A percentile compares a stretch with the other conserved stretches of the same genome.
Evolutionary conservation across 345 rosid genomes (phyloP).

Genomic region (Ailanthus altissimus): DNA sequence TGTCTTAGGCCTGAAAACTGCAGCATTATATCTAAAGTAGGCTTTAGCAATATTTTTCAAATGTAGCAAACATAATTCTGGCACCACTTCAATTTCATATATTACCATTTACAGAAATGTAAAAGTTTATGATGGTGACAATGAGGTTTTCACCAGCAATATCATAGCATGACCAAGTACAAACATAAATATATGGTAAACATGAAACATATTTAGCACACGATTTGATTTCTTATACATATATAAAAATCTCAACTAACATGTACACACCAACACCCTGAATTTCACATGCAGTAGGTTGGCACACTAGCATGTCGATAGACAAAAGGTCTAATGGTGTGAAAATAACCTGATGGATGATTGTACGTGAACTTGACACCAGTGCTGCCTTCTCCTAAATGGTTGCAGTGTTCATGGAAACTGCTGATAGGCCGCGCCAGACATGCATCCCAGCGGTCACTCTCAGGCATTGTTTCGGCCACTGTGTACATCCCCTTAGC

Average conservation of each 20-base stretch:
- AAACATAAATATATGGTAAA: background rate
- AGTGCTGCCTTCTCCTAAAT: slow-evolving; percentile 48
- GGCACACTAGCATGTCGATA: slow-evolving; percentile 61
- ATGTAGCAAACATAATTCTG: background rate
- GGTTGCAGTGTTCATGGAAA: slow-evolving; percentile 79
- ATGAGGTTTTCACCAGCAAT: background rate
- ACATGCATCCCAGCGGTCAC: slow-evolving; percentile 95
- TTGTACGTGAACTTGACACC: slow-evolving; percentile 82
- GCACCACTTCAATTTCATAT: background rate
- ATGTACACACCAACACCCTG: background rate
- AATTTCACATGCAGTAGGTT: slow-evolving; percentile 54
- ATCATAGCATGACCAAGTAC: background rate
- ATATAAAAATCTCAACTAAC: background rate
- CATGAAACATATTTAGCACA: too few relatives aligned
- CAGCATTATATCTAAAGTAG: background rate
- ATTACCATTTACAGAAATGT: background rate
- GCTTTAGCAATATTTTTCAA: background rate
- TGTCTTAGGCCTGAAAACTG: background rate
- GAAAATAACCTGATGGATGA: slow-evolving; percentile 79
- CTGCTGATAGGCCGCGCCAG: slow-evolving; percentile 86
- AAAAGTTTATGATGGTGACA: background rate
- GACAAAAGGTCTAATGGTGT: slow-evolving; percentile 68
- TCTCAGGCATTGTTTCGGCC: slow-evolving; percentile 96
- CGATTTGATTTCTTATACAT: background rate
- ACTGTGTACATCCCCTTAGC: slow-evolving; percentile 78